phyloP scores from a whole-genome alignment of 331 rosid species.

The Spiraea crenata region DNA sequence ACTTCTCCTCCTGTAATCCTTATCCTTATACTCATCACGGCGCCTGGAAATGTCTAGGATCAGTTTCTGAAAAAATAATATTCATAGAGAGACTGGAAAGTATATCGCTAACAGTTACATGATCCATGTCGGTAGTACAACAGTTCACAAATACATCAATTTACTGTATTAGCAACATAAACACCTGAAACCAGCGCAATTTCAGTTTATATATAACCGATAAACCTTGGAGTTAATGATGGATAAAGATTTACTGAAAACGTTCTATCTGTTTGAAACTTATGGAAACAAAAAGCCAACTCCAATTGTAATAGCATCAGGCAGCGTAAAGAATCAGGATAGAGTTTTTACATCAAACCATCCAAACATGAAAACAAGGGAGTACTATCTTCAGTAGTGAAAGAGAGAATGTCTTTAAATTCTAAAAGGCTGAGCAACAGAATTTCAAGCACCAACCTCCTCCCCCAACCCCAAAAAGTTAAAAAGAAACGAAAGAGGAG shows the following conservation, averaged over 20 bases:
- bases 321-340: neutral
- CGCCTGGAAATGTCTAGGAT: constrained; percentile 33
- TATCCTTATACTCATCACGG: constrained; percentile 58
- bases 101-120: neutral
- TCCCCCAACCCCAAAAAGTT: neutral
- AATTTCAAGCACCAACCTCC: neutral
- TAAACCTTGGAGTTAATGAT: neutral
- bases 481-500: neutral
- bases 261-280: neutral
- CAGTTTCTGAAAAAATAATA: constrained; percentile 5
- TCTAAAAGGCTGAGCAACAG: neutral
- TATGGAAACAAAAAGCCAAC: neutral
- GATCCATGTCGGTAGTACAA: neutral
- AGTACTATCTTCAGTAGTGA: neutral
- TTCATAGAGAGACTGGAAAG: neutral
- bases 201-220: neutral
- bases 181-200: neutral
- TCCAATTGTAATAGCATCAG: neutral
- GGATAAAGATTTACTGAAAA: neutral
- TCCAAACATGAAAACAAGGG: neutral
- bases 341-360: neutral
- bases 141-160: neutral
- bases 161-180: no score
- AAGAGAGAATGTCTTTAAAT: neutral
- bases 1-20: constrained; percentile 48